phyloP scores from a whole-genome alignment of 805 yeast genomes.

The Cyberlindnera mississippiensis region DNA sequence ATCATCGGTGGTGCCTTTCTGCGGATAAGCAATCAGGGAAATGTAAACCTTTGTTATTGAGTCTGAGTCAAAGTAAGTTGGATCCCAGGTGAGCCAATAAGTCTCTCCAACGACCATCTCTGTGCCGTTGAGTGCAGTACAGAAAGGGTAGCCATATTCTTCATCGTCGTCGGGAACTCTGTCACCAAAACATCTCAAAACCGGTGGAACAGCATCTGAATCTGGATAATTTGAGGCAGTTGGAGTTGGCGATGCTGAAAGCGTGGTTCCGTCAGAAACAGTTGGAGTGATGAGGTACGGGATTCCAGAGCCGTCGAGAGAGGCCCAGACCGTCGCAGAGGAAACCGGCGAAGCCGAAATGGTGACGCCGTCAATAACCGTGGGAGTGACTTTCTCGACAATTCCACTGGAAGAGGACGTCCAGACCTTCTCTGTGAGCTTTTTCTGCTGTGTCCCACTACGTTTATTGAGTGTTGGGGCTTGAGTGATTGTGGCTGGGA shows the following conservation, averaged over 20 bases:
- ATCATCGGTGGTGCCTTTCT: constrained; percentile 28
- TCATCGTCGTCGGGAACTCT: constrained; percentile 32
- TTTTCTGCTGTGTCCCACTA: constrained; percentile 15
- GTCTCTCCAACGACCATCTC: constrained; percentile 45
- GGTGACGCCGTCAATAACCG: constrained; percentile 44
- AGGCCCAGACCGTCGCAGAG: constrained; percentile 40
- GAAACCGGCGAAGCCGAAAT: constrained; percentile 37
- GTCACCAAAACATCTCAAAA: constrained; percentile 40
- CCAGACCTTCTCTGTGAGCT: constrained; percentile 31
- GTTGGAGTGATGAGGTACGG: constrained; percentile 41
- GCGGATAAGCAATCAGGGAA: constrained; percentile 33
- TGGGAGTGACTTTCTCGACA: constrained; percentile 47
- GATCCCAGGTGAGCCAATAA: constrained; percentile 48
- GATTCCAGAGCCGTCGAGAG: constrained; percentile 41
- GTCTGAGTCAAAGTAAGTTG: constrained; percentile 38
- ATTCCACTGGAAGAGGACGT: constrained; percentile 32
- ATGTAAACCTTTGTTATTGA: constrained; percentile 34
- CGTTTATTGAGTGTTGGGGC: constrained; percentile 23
- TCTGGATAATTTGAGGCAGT: constrained; percentile 32
- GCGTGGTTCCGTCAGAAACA: constrained; percentile 31
- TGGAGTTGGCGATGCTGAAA: constrained; percentile 41
- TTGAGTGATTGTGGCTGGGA: constrained; percentile 27
- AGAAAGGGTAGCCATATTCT: constrained; percentile 37
- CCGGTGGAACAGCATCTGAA: constrained; percentile 40
- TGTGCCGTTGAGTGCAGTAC: constrained; percentile 37